Evolutionary conservation across 2,329 filamentous ascomycete genomes (phyloP).

Genomic region (Pseudodiploospora longispora): DNA sequence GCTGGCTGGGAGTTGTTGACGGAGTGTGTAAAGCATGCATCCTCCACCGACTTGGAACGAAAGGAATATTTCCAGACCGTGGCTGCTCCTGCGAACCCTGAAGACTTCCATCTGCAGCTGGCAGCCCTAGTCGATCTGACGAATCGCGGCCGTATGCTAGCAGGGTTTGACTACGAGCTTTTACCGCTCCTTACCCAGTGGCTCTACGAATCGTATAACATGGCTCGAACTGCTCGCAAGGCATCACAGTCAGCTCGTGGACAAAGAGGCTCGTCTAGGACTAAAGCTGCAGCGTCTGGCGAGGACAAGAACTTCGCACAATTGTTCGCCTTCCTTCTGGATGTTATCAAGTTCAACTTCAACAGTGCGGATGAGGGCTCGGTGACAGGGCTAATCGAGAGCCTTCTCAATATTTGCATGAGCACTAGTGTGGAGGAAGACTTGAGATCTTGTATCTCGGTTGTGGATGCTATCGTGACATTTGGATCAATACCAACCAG

Average conservation of each 20-base stretch:
- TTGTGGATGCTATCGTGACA: conserved; percentile 64
- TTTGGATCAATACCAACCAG: conserved; percentile 60
- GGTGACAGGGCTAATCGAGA: conserved; percentile 52
- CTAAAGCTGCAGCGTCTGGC: conserved; percentile 28
- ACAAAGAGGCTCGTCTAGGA: conserved; percentile 30
- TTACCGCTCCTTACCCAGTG: conserved; percentile 54
- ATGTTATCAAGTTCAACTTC: conserved; percentile 69
- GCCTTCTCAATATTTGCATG: conserved; percentile 58
- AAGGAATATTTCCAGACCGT: conserved; percentile 58
- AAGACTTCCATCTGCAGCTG: conserved; percentile 62
- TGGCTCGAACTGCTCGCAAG: conserved; percentile 44
- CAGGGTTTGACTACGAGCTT: conserved; percentile 60
- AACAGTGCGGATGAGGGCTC: conserved; percentile 57
- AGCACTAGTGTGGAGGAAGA: conserved; percentile 58
- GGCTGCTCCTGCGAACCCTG: conserved; percentile 44
- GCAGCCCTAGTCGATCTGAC: conserved; percentile 54
- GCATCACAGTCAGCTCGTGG: conserved; percentile 28
- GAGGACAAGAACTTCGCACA: conserved; percentile 56
- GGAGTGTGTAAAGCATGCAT: conserved; percentile 55
- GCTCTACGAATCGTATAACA: conserved; percentile 48
- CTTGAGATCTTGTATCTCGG: conserved; percentile 56
- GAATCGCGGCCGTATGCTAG: conserved; percentile 51
- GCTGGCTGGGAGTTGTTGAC: conserved; percentile 60
- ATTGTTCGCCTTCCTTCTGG: conserved; percentile 57
- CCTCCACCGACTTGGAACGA: conserved; percentile 58